Base-by-base conservation (phyloP, 2,329 filamentous ascomycete species). In the Didymella pinodella region DNA sequence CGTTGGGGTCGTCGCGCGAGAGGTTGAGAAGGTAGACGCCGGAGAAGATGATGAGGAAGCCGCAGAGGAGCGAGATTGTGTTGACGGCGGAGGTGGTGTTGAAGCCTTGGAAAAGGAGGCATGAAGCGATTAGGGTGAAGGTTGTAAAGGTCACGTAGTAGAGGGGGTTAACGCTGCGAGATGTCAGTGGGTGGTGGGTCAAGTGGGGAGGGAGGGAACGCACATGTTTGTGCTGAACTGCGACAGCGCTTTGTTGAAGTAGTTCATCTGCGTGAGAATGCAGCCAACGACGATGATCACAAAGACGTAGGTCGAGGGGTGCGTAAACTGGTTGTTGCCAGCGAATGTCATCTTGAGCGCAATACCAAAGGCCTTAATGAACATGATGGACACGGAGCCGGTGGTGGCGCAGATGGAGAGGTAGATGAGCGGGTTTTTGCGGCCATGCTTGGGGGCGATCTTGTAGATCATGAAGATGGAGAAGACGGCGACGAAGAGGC, bases 241-340 rank as follows among this genome's bases (percentile, higher is more conserved):
- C 78, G 92, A 96, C 60, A 99, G 82, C 7, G 95, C 95, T 80
- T 99, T 99, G 84, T 99, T 99, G 80, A 99, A 97, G 79, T 99
- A 99, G 79, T 99, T 99, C 95, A 99, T 98, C 83, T 99, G 95
- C 8, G 93, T 97, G 67, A 99, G 78, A 74, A 99, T 98, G 82
- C 95, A 99, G 65, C 97, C 92, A 3, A 85, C 84, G 0, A 93
- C 95, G 65, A 98, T 87, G 66, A 99, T 97, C 79, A 94, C 89
- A 77, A 99, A 99, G 64, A 97, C 93, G 71, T 99, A 99, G 59
- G 96, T 99, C 48, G 93, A 97, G 2, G 96, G 92, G 69, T 96
- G 92, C 5, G 87, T 88, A 78, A 99, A 97, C 78, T 99, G 95
- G 79, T 99, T 99, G 79, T 96, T 90, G 53, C 94, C 95, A 47